Evolutionary conservation across 2,329 filamentous ascomycete genomes (phyloP).

Genomic region (Ilyonectria sp.): DNA sequence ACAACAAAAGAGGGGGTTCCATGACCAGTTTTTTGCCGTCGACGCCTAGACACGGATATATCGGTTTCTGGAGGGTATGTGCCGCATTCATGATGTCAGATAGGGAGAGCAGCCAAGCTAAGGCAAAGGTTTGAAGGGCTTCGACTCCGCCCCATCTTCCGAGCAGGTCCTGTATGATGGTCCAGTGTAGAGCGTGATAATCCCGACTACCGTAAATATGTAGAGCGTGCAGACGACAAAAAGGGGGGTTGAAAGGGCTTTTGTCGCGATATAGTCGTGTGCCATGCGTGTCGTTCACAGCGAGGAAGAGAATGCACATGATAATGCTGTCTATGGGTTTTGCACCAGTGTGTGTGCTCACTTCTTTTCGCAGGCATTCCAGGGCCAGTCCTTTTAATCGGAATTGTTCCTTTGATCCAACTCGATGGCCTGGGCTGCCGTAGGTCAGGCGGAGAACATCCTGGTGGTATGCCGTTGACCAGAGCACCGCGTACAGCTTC

Average conservation of each 20-base stretch:
- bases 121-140: slow-evolving; percentile 18
- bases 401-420: slow-evolving; percentile 25
- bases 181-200: slow-evolving; percentile 27
- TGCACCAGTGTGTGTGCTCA: slow-evolving; percentile 20
- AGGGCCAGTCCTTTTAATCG: slow-evolving; percentile 24
- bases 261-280: slow-evolving; percentile 25
- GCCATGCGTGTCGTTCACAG: slow-evolving; percentile 25
- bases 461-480: slow-evolving; percentile 24
- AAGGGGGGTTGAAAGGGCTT: slow-evolving; percentile 24
- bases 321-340: slow-evolving; percentile 31
- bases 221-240: slow-evolving; percentile 21
- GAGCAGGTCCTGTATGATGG: slow-evolving; percentile 25
- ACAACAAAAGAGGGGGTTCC: slow-evolving; percentile 8
- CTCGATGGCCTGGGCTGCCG: slow-evolving; percentile 16
- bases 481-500: slow-evolving; percentile 24
- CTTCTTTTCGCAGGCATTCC: slow-evolving; percentile 21
- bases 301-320: slow-evolving; percentile 31
- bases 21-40: slow-evolving; percentile 17
- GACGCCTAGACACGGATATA: slow-evolving; percentile 27
- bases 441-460: slow-evolving; percentile 24
- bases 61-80: slow-evolving; percentile 26
- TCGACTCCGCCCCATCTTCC: slow-evolving; percentile 23
- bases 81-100: slow-evolving; percentile 29
- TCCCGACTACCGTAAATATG: slow-evolving; percentile 28
- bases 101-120: slow-evolving; percentile 25